Conservation (phyloP, 345 rosid species). For the Aquilaria sinensis region DNA sequence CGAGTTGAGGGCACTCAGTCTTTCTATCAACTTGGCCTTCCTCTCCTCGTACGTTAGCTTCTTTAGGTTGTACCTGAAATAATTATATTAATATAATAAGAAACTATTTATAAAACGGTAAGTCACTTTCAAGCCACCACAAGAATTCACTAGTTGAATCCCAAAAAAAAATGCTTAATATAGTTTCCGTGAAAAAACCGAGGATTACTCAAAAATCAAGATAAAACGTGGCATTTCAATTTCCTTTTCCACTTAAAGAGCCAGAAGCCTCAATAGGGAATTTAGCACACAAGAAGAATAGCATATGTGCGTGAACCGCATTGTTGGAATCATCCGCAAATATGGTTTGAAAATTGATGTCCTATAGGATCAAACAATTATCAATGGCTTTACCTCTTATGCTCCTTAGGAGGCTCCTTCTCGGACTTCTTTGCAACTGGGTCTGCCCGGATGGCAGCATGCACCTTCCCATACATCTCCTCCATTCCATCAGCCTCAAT, state of each 20-base stretch:
- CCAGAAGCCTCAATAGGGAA: not conserved
- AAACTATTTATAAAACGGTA: not conserved
- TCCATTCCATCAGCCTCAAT: conserved; percentile 51
- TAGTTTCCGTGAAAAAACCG: too few relatives aligned
- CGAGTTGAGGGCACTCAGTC: conserved; percentile 53
- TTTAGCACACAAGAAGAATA: not conserved
- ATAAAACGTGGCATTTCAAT: too few relatives aligned
- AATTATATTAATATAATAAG: not conserved
- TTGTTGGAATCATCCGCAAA: too few relatives aligned
- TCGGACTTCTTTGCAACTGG: conserved; percentile 43
- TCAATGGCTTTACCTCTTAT: conserved; percentile 39
- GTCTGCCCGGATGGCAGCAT: conserved; percentile 73
- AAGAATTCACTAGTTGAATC: too few relatives aligned
- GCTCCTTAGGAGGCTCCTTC: conserved; percentile 48
- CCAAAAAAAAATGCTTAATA: not conserved
- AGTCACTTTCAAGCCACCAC: too few relatives aligned
- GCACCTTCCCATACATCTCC: conserved; percentile 58
- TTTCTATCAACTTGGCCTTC: conserved; percentile 64
- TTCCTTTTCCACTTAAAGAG: too few relatives aligned
- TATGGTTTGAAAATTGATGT: too few relatives aligned
- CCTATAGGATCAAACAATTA: not conserved
- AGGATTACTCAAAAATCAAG: too few relatives aligned
- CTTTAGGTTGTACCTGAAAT: conserved; percentile 68
- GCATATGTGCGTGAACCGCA: not conserved
- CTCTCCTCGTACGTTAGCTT: conserved; percentile 78